These are phyloP conservation scores for Saccharomyces hybrid DNA, from an alignment of 1,139 yeast species.

Conservation along the genomic window DNA sequence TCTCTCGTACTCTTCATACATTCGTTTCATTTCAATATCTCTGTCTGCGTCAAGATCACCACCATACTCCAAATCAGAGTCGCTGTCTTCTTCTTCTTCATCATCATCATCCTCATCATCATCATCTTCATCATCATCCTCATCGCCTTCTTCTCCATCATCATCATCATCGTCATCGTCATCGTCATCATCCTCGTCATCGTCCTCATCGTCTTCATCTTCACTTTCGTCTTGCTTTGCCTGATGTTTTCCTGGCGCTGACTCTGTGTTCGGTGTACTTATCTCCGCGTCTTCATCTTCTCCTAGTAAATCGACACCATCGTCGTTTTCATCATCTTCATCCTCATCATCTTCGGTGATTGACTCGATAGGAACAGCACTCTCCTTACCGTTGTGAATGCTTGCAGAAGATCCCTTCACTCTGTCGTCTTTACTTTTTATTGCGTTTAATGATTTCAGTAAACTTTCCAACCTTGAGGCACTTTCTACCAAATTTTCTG, in stretches of 20 bases:
- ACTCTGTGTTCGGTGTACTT: conserved; percentile 9
- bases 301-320: conserved; percentile 18
- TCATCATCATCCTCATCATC: conserved; percentile 10
- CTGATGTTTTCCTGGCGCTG: conserved; percentile 13
- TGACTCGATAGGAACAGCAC: conserved; percentile 11
- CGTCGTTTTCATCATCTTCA: conserved; percentile 18
- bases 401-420: neutral
- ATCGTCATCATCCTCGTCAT: conserved; percentile 14
- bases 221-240: conserved; percentile 10
- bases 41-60: conserved; percentile 26
- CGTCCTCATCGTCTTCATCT: conserved; percentile 17
- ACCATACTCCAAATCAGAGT: conserved; percentile 21
- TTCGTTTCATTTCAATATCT: conserved; percentile 24
- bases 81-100: conserved; percentile 17
- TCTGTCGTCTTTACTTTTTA: conserved; percentile 8
- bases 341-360: conserved; percentile 14
- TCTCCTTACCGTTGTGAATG: neutral
- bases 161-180: conserved; percentile 6
- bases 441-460: conserved; percentile 14
- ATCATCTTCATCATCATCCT: conserved; percentile 9
- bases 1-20: conserved; percentile 33
- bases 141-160: conserved; percentile 14
- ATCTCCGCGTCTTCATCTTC: conserved; percentile 15
- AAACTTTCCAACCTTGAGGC: conserved; percentile 34
- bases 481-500: conserved; percentile 39